phyloP scores from a whole-genome alignment of 306 rosid genomes.

The Malus asiatica region DNA sequence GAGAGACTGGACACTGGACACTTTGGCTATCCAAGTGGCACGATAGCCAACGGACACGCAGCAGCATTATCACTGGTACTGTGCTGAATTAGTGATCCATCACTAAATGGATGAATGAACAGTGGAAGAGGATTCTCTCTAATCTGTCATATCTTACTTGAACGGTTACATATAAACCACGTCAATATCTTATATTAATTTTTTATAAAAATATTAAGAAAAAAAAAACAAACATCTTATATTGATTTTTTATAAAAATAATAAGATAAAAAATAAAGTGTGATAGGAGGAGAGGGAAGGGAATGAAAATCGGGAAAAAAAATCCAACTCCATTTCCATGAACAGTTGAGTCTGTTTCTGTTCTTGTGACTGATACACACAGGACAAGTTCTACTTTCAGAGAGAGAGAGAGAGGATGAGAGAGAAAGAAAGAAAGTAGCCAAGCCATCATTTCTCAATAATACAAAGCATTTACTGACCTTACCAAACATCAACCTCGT shows the following conservation, averaged over 20 bases:
- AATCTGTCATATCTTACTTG: too few relatives aligned
- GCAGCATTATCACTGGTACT: not conserved
- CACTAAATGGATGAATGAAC: slow-evolving; percentile 26
- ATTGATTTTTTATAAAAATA: too few relatives aligned
- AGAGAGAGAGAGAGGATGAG: slow-evolving; percentile 21
- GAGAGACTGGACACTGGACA: slow-evolving; percentile 13
- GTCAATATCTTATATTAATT: too few relatives aligned
- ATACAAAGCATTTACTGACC: slow-evolving; percentile 70
- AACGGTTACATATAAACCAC: too few relatives aligned
- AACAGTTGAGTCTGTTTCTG: slow-evolving; percentile 40
- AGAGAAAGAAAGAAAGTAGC: slow-evolving; percentile 42
- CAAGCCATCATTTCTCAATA: slow-evolving; percentile 98
- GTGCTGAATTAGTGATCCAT: slow-evolving; percentile 4
- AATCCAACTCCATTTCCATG: not conserved
- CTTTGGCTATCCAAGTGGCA: slow-evolving; percentile 48
- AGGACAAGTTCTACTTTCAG: slow-evolving; percentile 78
- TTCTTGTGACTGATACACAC: slow-evolving; percentile 6
- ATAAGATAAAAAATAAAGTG: fast-evolving
- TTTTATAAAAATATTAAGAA: too few relatives aligned
- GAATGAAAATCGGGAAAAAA: too few relatives aligned
- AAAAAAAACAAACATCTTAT: too few relatives aligned
- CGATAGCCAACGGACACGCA: slow-evolving; percentile 40
- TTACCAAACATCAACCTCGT: slow-evolving; percentile 80
- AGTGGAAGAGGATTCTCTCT: not conserved
- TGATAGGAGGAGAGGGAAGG: fast-evolving